These are phyloP conservation scores for Piromyces sp. DNA, from an alignment of 192 early-diverging fungal species.

Conservation along the genomic window DNA sequence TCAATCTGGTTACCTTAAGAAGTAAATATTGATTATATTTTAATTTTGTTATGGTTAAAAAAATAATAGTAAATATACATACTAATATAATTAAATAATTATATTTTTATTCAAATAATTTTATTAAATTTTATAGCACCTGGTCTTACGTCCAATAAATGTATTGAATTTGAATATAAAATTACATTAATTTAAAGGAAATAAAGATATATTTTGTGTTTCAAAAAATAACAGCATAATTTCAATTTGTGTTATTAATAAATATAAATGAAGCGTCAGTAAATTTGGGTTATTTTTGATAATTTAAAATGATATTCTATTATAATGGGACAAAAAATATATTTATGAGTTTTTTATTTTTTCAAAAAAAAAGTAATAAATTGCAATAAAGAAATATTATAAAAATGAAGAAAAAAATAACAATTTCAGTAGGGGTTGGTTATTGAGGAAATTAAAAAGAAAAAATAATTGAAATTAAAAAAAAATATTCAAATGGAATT, in stretches of 20 bases:
- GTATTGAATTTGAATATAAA: not conserved
- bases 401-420: too few species aligned
- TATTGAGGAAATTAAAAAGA: too few species aligned
- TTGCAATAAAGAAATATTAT: too few species aligned
- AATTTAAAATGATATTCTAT: too few species aligned
- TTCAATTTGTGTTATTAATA: not conserved
- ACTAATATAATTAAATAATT: not conserved
- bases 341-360: too few species aligned
- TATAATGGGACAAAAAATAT: too few species aligned
- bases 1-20: slow-evolving; percentile 44
- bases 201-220: not conserved
- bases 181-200: not conserved
- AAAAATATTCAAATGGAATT: too few species aligned
- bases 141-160: not conserved
- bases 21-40: slow-evolving; percentile 10
- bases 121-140: not conserved
- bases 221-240: not conserved
- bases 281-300: too few species aligned
- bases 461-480: too few species aligned
- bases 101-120: not conserved
- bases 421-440: too few species aligned
- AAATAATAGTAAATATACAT: too few species aligned
- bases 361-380: too few species aligned
- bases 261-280: not conserved
- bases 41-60: not conserved